phyloP scores from a whole-genome alignment of 192 early-diverging fungal species.

The Coemansia sp. region DNA sequence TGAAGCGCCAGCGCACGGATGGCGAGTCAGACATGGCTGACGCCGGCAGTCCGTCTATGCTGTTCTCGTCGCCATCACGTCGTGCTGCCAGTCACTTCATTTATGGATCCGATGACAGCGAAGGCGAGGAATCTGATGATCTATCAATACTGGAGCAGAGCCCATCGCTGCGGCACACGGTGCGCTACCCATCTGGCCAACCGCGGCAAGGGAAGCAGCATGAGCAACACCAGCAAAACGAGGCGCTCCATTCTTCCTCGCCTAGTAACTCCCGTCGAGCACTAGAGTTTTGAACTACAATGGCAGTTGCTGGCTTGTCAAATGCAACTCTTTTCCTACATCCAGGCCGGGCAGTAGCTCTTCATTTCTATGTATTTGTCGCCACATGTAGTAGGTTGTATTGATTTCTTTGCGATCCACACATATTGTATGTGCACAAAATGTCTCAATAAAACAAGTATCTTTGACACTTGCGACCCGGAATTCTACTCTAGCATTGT shows the following conservation, averaged over 20 bases:
- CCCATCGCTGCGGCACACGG: slow-evolving; percentile 1
- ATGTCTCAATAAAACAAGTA: no score
- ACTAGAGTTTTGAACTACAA: slow-evolving; percentile 2
- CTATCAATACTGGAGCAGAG: slow-evolving; percentile 8
- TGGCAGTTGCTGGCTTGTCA: neutral
- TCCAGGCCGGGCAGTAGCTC: neutral
- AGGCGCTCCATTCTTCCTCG: neutral
- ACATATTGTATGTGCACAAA: neutral
- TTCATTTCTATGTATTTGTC: neutral
- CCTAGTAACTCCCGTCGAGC: neutral
- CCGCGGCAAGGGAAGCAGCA: neutral
- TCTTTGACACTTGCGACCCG: no score
- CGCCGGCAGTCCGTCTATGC: slow-evolving; percentile 11
- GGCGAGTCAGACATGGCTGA: slow-evolving; percentile 2
- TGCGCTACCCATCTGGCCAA: neutral
- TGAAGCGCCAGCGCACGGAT: slow-evolving; percentile 32
- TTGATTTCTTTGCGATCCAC: neutral
- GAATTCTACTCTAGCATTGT: no score
- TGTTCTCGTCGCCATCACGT: slow-evolving; percentile 6
- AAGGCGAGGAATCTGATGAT: slow-evolving; percentile 1
- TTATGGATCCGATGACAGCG: slow-evolving; percentile 35
- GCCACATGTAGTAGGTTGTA: neutral
- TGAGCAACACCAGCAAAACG: neutral
- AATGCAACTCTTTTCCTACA: neutral
- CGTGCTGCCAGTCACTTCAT: slow-evolving; percentile 21